Evolutionary conservation across 345 rosid species (phyloP), one percentile per base, ranked within the genome.

Genomic region (Populus alba): DNA sequence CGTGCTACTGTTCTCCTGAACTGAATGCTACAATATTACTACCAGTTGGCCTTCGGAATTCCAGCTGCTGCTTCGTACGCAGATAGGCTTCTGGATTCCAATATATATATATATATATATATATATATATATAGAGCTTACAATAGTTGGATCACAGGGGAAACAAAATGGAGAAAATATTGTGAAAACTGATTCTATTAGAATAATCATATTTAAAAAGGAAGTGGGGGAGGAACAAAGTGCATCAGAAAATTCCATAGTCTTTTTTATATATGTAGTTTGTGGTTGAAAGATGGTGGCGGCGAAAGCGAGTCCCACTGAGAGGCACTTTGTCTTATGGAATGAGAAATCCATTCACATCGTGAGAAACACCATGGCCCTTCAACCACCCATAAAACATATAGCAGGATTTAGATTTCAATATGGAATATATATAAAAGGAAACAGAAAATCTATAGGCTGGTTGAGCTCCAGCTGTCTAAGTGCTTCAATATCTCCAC

Each of bases 181-280:
- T 84, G 61, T 66, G 87, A 87, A 81, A 9, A 23, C 71, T 49
- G 18, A 77, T 82, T 78, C 91, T 86, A 83, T 79, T 80, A 84
- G 39, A 85, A 79, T 66, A 81, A 84, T 81, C 80, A 81, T 81
- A 65, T 76, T 80, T 75, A 23, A 82, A 71, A 68, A 27, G 33
- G 73, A 63, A 68, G 75, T 74, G 78, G 73, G 53, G 80, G 55
- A 57, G 70, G 11, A 67, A 33, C 80, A 35, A 81, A 71, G 78
- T 80, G 81, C 83, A 70, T 71, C 8, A 27, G 18, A 53, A 45
- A 75, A 72, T 72, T 71, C 62, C 18, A 38, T 16, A 23, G 1
- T 70, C 37, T 67, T 20, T 63, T 4, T 0, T 25, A 5, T 70
- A 37, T 43, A 12, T 38, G 15, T 38, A 4, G 61, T 15, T 31